phyloP scores from a whole-genome alignment of 139 green algal species.

The Spirogloea muscicola region DNA sequence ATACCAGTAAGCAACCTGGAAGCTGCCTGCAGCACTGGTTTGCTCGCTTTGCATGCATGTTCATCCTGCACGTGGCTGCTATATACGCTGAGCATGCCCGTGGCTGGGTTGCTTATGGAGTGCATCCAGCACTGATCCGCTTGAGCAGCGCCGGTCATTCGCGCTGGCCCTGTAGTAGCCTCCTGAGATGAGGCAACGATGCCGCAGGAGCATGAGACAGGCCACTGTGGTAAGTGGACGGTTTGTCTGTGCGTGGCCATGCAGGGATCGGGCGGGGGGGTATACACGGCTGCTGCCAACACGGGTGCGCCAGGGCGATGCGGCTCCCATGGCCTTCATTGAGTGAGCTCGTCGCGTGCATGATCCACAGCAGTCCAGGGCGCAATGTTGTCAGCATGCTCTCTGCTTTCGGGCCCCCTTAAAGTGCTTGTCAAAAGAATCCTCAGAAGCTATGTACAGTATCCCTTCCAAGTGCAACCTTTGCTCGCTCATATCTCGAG shows the following conservation, averaged over 20 bases:
- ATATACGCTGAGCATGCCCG: neutral
- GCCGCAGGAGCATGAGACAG: neutral
- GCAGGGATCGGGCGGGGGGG: constrained; percentile 68
- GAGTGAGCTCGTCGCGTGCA: constrained; percentile 75
- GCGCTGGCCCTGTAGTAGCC: no score
- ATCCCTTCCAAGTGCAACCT: no score
- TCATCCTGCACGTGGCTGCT: neutral
- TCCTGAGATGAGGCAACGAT: no score
- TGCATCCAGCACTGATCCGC: neutral
- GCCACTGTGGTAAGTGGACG: neutral
- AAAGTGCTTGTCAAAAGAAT: no score
- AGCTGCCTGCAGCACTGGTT: neutral
- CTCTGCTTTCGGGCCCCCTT: no score
- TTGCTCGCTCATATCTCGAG: no score
- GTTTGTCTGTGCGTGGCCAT: neutral
- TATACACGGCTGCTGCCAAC: constrained; percentile 83
- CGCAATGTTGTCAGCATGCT: no score
- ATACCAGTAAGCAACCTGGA: constrained; percentile 57
- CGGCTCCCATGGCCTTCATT: constrained; percentile 83
- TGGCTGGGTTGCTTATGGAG: neutral
- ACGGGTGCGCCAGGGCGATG: constrained; percentile 63
- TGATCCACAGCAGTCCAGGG: no score
- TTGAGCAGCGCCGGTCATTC: no score
- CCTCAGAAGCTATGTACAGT: no score
- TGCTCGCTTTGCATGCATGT: neutral